A percentile compares a stretch with the other conserved stretches of the same genome.
Evolutionary conservation across 2,329 filamentous ascomycete species (phyloP).

Genomic region (Zasmidium angulare): DNA sequence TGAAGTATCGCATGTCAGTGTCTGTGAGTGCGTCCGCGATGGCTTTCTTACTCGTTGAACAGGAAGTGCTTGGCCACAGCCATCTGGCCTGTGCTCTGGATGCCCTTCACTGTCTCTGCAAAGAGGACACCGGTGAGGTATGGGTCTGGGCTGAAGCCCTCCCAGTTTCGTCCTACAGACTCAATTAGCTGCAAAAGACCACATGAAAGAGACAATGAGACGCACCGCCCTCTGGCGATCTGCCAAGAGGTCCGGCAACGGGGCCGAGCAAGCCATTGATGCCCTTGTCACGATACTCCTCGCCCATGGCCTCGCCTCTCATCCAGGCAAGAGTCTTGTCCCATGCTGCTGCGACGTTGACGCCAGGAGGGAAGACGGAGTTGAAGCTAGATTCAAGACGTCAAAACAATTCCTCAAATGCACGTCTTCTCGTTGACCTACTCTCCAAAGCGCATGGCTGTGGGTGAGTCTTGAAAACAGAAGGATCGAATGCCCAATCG

Average conservation of each 20-base stretch:
- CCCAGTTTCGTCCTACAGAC: slow-evolving; percentile 67
- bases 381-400: slow-evolving; percentile 60
- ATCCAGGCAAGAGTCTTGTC: slow-evolving; percentile 68
- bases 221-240: slow-evolving; percentile 38
- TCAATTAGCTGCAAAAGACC: background rate
- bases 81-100: slow-evolving; percentile 78
- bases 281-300: slow-evolving; percentile 72
- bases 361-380: slow-evolving; percentile 75
- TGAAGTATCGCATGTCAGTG: too few species aligned
- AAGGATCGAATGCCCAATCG: slow-evolving; percentile 48
- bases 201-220: background rate
- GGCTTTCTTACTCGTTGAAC: slow-evolving; percentile 70
- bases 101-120: slow-evolving; percentile 68
- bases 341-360: slow-evolving; percentile 81
- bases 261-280: slow-evolving; percentile 74
- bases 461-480: slow-evolving; percentile 81
- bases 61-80: slow-evolving; percentile 76
- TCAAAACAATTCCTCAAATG: slow-evolving; percentile 23
- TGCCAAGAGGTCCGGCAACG: slow-evolving; percentile 71
- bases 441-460: slow-evolving; percentile 66
- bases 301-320: slow-evolving; percentile 71
- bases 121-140: slow-evolving; percentile 61
- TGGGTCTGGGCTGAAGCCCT: slow-evolving; percentile 70
- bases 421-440: slow-evolving; percentile 22
- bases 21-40: too few species aligned